phyloP scores from a whole-genome alignment of 305 asterid genomes.

The Solanum hybrid region DNA sequence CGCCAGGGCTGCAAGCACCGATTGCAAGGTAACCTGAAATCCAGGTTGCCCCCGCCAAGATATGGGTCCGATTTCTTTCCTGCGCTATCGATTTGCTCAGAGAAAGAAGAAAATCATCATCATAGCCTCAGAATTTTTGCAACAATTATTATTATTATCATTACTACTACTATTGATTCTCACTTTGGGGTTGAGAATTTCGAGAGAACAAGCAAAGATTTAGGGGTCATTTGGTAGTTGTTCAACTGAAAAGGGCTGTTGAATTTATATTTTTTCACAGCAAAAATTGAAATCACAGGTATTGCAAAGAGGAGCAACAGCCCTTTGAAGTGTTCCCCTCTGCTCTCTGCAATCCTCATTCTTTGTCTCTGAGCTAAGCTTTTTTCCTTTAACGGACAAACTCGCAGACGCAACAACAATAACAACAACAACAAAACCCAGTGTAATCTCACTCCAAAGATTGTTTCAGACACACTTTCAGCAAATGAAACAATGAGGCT shows the following conservation, averaged over 20 bases:
- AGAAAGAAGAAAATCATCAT: neutral
- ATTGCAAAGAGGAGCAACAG: neutral
- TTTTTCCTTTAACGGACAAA: neutral
- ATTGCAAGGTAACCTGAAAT: neutral
- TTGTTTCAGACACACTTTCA: neutral
- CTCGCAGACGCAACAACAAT: neutral
- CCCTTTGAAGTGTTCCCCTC: neutral
- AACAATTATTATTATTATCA: neutral
- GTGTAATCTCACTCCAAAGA: neutral
- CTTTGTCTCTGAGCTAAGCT: neutral
- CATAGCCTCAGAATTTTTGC: neutral
- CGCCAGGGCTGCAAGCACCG: neutral
- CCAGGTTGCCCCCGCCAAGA: neutral
- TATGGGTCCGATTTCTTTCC: neutral
- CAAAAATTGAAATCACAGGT: neutral
- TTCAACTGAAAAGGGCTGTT: neutral
- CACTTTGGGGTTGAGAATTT: neutral
- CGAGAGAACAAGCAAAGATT: neutral
- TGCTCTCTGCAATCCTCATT: neutral
- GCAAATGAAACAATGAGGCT: neutral
- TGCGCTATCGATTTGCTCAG: neutral
- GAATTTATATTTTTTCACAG: neutral
- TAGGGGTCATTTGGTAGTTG: neutral
- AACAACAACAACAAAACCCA: neutral
- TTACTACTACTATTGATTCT: neutral